Conservation (phyloP, 2,329 filamentous ascomycete genomes). For the Endoconidiophora polonica region DNA sequence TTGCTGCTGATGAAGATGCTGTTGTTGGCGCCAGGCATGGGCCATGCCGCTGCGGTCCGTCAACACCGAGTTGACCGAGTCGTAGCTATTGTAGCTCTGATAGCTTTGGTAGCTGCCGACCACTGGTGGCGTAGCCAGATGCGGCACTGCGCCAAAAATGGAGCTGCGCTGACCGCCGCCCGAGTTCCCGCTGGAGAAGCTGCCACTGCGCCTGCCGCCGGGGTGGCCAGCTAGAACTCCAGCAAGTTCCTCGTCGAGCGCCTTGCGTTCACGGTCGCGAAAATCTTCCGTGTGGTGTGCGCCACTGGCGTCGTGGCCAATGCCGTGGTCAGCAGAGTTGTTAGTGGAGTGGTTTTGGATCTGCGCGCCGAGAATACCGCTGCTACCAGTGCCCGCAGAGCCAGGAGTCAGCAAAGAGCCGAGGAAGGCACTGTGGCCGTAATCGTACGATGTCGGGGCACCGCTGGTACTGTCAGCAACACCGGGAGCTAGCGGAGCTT, state of each 20-base stretch:
- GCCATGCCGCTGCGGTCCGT: conserved; percentile 11
- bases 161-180: conserved; percentile 24
- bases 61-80: conserved; percentile 25
- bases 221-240: conserved; percentile 1
- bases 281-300: conserved; percentile 18
- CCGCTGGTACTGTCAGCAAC: background rate
- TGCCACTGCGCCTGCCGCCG: conserved; percentile 1
- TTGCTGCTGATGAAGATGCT: conserved; percentile 16
- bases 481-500: conserved; percentile 25
- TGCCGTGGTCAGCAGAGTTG: conserved; percentile 10
- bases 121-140: conserved; percentile 50
- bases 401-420: no score
- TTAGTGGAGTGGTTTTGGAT: conserved; percentile 22
- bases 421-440: conserved; percentile 13
- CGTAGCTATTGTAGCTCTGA: conserved; percentile 34
- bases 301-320: no score
- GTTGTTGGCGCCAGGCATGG: conserved; percentile 17
- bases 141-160: conserved; percentile 41
- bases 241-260: conserved; percentile 27
- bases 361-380: conserved; percentile 35
- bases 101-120: conserved; percentile 28
- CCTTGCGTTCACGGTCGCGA: conserved; percentile 32
- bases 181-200: conserved; percentile 11
- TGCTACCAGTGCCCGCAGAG: conserved; percentile 16
- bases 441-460: background rate